Base-by-base conservation (phyloP, 2,329 filamentous ascomycete genomes). In the Cladorrhinum sp. region DNA sequence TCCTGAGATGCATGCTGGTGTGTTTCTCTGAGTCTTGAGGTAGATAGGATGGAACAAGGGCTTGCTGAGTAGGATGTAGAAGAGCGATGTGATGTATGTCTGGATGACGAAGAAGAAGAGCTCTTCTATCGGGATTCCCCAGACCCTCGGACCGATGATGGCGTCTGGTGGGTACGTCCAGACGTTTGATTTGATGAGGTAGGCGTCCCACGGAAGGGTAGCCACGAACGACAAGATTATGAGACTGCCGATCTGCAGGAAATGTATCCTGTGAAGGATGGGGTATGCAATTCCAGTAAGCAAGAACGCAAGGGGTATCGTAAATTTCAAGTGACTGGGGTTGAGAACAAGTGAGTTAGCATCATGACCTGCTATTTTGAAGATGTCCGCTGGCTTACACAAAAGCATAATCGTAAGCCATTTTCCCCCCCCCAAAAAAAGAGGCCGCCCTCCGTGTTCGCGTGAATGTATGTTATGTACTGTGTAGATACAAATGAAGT, bases 101-200 rank as follows among this genome's bases (percentile, higher is more conserved):
- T 92, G 89, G 23, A 92, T 83, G 20, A 90, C 74, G 71, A 92
- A 92, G 79, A 92, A 92, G 74, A 91, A 91, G 3, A 91, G 73
- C 71, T 92, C 89, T 68, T 92, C 89, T 3, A 81, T 72, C 0
- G 89, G 89, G 18, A 92, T 89, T n/a, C 77, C 76, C 67, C 83
- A 84, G 16, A 90, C 70, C 1, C 79, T 86, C 0, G 79, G 79
- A 0, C 89, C 89, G 36, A 88, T 68, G 30, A 91, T 82, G 20
- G 83, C 88, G 68, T 85, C 76, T 10, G 79, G 74, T 1, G 89
- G 88, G 68, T 91, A 92, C 9, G 84, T 86, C 89, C 89, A 92
- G 69, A 92, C 82, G 50, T 79, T 76, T 58, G 79, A 83, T 65
- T 80, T 82, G 67, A 92, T 89, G 46, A 92, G 80, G 72, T 90